Base-by-base conservation (phyloP, 75 land plant species). In the Cupressus sempervirens region DNA sequence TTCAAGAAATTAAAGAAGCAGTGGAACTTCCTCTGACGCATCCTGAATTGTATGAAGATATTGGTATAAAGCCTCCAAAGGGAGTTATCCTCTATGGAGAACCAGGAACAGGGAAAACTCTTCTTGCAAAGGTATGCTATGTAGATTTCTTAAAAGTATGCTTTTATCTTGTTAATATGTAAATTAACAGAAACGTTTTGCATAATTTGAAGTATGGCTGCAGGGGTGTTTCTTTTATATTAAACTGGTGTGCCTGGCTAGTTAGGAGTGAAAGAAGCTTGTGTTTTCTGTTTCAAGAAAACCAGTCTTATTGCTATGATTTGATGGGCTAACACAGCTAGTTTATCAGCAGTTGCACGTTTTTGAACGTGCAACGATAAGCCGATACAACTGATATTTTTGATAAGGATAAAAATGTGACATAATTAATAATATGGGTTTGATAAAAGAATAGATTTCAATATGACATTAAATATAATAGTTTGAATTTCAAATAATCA, bases 1-100 rank as follows among this genome's bases (percentile, higher is more conserved):
- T 95, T 53, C 96, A 94, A 73, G 98, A 96, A 82, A 96, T 96
- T 46, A 96, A 94, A 77, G 96, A 96, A 81, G 98, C 98, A 52
- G 98, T 96, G 75, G 98, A 96, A 84, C 93, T 96, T 29, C 97
- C 95, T 16, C 83, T 95, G 4, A 95, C 97, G 58, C 97, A 95
- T 86, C 95, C 95, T 76, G 97, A 95, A 81, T 84, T 94, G 65
- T 95, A 94, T 84, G 96, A 95, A 86, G 95, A 95, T 83, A 92
- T 95, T 81, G 97, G 97, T 65, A 95, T 95, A 53, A 93, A 90
- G 80, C 97, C 97, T 73, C 97, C 97, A 26, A 95, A 95, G 84
- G 97, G 97, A 12, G 97, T 95, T n/a, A 93, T 95, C 45, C 85
- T 95, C 1, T 95, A 95, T 90, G 97, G 97, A 32, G 95, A 93